Percentiles rank a stretch among this genome's conserved stretches.
Evolutionary conservation across 2,329 filamentous ascomycete species (phyloP).

Genomic region (Emmonsiellopsis sp.): DNA sequence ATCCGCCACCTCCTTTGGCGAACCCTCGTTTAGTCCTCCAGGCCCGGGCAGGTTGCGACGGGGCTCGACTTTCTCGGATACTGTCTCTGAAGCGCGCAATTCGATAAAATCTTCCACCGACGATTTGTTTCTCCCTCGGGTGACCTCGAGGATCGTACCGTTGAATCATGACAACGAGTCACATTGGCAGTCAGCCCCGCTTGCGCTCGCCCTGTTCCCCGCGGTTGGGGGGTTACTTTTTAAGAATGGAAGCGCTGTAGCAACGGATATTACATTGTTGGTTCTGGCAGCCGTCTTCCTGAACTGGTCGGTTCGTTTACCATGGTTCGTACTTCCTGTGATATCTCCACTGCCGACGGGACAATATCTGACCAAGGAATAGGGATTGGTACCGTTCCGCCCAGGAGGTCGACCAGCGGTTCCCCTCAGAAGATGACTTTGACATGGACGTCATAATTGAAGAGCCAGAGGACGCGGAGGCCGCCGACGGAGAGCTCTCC

Average conservation of each 20-base stretch:
- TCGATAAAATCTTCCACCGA: constrained; percentile 59
- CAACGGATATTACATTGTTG: constrained; percentile 77
- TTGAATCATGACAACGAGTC: constrained; percentile 48
- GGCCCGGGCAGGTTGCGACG: constrained; percentile 45
- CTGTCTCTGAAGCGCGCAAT: constrained; percentile 57
- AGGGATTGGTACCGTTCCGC: constrained; percentile 69
- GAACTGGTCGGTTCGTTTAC: constrained; percentile 83
- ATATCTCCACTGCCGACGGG: background rate
- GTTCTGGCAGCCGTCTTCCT: constrained; percentile 74
- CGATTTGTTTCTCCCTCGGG: constrained; percentile 56
- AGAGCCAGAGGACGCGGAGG: constrained; percentile 20
- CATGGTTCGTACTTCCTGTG: constrained; percentile 55
- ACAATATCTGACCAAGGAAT: constrained; percentile 7
- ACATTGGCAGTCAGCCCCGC: constrained; percentile 68
- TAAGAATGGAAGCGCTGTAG: constrained; percentile 69
- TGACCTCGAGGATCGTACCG: constrained; percentile 8
- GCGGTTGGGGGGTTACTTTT: constrained; percentile 80
- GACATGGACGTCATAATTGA: constrained; percentile 20
- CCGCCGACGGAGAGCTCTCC: constrained; percentile 11
- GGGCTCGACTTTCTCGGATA: constrained; percentile 72
- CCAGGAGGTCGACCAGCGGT: constrained; percentile 47
- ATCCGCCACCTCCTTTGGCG: constrained; percentile 28
- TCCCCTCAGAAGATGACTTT: constrained; percentile 11
- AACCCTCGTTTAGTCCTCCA: constrained; percentile 13
- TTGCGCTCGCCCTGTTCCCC: constrained; percentile 75